phyloP scores from a whole-genome alignment of 176 grass and related monocot species.

The Canna indica region DNA sequence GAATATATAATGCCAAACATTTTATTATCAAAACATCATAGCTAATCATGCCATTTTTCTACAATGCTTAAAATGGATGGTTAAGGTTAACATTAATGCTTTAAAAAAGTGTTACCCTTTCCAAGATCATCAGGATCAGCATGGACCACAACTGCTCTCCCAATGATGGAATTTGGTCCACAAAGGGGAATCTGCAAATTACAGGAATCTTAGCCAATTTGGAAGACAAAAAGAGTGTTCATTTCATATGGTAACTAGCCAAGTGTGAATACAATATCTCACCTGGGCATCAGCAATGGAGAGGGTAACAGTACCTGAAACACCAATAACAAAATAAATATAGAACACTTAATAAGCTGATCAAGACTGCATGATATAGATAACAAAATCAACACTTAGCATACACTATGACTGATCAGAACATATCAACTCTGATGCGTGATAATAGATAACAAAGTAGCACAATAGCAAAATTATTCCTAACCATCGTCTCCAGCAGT shows the following conservation, averaged over 20 bases:
- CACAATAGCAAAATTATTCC: neutral
- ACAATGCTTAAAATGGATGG: too few relatives aligned
- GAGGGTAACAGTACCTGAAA: slow-evolving; percentile 9
- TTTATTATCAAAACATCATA: too few relatives aligned
- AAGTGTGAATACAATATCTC: neutral
- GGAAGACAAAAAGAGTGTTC: neutral
- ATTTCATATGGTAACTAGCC: neutral
- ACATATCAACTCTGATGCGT: neutral
- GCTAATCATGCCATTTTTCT: too few relatives aligned
- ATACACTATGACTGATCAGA: neutral
- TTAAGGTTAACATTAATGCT: neutral
- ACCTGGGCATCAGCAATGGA: slow-evolving; percentile 14
- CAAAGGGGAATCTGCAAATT: slow-evolving; percentile 10
- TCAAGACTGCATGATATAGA: too few relatives aligned
- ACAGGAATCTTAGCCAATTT: neutral
- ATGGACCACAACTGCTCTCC: slow-evolving; percentile 23
- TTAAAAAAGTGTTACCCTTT: slow-evolving; percentile 8
- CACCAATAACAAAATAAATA: neutral
- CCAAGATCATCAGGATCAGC: slow-evolving; percentile 24
- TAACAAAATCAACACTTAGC: neutral
- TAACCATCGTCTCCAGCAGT: slow-evolving; percentile 55
- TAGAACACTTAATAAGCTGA: too few relatives aligned
- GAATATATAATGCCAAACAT: too few relatives aligned
- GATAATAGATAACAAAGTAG: neutral
- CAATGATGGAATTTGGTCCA: slow-evolving; percentile 18